These are phyloP conservation scores for Arthrobotrys megalospora DNA, from an alignment of 2,329 filamentous ascomycete species.

Conservation along the genomic window DNA sequence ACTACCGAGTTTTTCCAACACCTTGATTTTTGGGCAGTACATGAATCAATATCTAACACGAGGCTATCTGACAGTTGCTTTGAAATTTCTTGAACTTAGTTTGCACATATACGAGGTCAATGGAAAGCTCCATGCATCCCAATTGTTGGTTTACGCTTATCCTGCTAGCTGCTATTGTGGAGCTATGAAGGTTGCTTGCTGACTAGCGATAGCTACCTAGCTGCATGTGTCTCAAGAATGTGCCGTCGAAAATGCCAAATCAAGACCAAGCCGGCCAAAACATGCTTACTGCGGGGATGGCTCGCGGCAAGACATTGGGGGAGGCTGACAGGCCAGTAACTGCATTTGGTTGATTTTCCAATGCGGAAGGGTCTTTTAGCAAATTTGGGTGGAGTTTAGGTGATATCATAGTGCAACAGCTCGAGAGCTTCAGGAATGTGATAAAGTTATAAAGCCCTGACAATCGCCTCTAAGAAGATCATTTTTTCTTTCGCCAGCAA, in stretches of 20 bases:
- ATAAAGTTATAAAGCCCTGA: conserved; percentile 4
- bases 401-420: background rate
- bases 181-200: background rate
- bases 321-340: background rate
- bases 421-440: background rate
- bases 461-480: background rate
- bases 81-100: background rate
- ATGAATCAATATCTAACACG: background rate
- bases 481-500: background rate
- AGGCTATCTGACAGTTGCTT: background rate
- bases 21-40: background rate
- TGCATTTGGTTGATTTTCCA: background rate
- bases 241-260: conserved; percentile 3
- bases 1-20: conserved; percentile 37
- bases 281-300: conserved; percentile 40
- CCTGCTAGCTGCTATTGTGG: background rate
- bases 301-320: background rate
- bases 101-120: background rate
- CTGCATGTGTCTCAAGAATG: conserved; percentile 26
- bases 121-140: background rate
- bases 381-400: background rate
- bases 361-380: background rate
- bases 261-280: background rate
- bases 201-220: background rate
- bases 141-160: no score